Conservation (phyloP, 179 eudicot genomes). For the Sideroxylon spinosum region DNA sequence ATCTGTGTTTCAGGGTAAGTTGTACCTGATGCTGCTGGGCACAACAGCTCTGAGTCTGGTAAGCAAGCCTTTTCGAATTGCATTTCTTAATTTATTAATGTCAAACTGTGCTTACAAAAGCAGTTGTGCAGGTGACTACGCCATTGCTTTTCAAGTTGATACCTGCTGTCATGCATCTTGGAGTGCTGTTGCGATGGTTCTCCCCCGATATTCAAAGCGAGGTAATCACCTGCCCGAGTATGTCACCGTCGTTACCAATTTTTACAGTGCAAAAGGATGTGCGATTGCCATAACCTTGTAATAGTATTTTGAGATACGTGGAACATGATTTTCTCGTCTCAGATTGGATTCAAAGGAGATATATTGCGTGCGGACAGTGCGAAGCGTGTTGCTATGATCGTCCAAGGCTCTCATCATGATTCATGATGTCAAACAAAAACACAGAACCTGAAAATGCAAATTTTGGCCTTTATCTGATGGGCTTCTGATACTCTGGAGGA, state of each 20-base stretch:
- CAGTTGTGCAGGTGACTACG: constrained; percentile 72
- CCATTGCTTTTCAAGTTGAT: constrained; percentile 91
- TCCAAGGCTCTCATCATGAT: constrained; percentile 66
- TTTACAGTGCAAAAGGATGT: constrained; percentile 9
- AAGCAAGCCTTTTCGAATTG: constrained; percentile 11
- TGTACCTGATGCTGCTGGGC: constrained; percentile 62
- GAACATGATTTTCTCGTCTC: constrained; percentile 39
- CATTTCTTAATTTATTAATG: neutral
- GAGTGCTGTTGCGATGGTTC: constrained; percentile 85
- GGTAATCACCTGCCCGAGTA: constrained; percentile 41
- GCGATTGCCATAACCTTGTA: constrained; percentile 2
- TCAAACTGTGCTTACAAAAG: neutral
- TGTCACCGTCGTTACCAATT: constrained; percentile 35
- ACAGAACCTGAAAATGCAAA: constrained; percentile 35
- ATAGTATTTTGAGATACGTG: constrained; percentile 17
- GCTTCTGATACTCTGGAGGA: constrained; percentile 55
- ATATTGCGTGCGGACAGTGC: constrained; percentile 72
- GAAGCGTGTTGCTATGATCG: constrained; percentile 64
- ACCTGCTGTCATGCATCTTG: constrained; percentile 89
- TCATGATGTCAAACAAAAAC: constrained; percentile 45
- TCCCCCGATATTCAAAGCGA: constrained; percentile 68
- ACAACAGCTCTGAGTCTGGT: constrained; percentile 80
- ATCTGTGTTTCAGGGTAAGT: constrained; percentile 45
- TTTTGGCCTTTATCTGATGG: constrained; percentile 41
- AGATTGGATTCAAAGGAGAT: constrained; percentile 81